Evolutionary conservation across 805 yeast genomes (phyloP), one percentile per base, ranked within the genome.

Genomic region (Komagataella ulmi): DNA sequence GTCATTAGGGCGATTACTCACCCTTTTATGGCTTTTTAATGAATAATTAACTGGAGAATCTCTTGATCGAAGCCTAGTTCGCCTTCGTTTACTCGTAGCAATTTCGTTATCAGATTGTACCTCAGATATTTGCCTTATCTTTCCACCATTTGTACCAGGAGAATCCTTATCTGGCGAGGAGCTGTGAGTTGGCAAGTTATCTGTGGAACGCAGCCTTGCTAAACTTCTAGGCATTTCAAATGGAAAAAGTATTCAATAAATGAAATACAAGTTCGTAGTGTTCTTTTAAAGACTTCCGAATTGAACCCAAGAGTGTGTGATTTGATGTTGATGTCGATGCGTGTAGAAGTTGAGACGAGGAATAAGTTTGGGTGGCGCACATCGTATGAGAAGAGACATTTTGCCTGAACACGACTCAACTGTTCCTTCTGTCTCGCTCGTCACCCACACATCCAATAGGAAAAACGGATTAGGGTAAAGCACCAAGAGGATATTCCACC

Each of bases 111-210:
- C 40, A 30, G 40, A 30, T 30, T 30, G 40, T 10, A 30, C 40
- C 14, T 30, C 40, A 30, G 40, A 30, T 30, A 30, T 30, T 30
- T 10, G 4, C 14, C 23, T 45, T 18, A 18, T 45, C 47, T 18
- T 18, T 10, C 19, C 47, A 45, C 12, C 47, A 45, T 14, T 45
- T 45, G 47, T 10, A 19, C 23, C 14, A 10, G 23, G 23, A 45
- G 23, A 6, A 18, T 45, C 23, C 12, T 12, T 45, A 18, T 45
- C 47, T 45, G 23, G 47, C 10, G 47, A 45, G 21, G 19, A 45
- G 43, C 47, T 47, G 46, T 44, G 45, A 12, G 52, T n/a, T 17
- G 49, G 54, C 21, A 49, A 23, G 6, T 46, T 24, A 46, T 47
- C 45, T 5, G 24, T 5, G 14, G 18, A 43, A 3, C 50, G 44